phyloP scores from a whole-genome alignment of 2,329 filamentous ascomycete genomes.

The Exophiala mesophila region DNA sequence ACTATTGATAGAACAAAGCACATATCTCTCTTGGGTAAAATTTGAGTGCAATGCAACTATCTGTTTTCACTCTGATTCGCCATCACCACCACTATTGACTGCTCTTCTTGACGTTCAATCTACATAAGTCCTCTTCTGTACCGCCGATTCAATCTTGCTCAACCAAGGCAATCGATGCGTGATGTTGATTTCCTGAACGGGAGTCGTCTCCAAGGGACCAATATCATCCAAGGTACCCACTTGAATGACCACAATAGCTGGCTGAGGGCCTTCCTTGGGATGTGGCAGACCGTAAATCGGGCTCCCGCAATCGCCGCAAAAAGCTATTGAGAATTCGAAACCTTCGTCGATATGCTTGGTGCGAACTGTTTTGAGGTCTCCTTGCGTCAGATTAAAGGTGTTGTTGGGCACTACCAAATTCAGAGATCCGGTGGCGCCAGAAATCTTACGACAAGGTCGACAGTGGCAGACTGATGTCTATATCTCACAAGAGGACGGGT shows the following conservation, averaged over 20 bases:
- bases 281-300: constrained; percentile 8
- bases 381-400: constrained; percentile 2
- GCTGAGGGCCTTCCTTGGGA: background rate
- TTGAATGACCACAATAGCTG: constrained; percentile 3
- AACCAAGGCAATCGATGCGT: constrained; percentile 8
- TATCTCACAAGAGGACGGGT: too few species aligned
- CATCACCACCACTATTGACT: background rate
- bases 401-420: constrained; percentile 3
- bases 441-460: constrained; percentile 11
- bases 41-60: too few species aligned
- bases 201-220: constrained; percentile 1
- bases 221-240: constrained; percentile 9
- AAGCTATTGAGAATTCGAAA: constrained; percentile 6
- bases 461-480: constrained; percentile 11
- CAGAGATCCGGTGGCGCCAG: constrained; percentile 4
- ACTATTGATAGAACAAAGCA: too few species aligned
- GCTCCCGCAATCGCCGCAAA: constrained; percentile 10
- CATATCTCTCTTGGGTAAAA: too few species aligned
- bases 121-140: constrained; percentile 10
- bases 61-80: background rate
- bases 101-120: background rate
- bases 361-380: constrained; percentile 1
- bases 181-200: constrained; percentile 7
- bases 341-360: constrained; percentile 12
- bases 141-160: background rate